These are phyloP conservation scores for Penicillium ucsense DNA, from an alignment of 495 filamentous ascomycete genomes.

Conservation along the genomic window DNA sequence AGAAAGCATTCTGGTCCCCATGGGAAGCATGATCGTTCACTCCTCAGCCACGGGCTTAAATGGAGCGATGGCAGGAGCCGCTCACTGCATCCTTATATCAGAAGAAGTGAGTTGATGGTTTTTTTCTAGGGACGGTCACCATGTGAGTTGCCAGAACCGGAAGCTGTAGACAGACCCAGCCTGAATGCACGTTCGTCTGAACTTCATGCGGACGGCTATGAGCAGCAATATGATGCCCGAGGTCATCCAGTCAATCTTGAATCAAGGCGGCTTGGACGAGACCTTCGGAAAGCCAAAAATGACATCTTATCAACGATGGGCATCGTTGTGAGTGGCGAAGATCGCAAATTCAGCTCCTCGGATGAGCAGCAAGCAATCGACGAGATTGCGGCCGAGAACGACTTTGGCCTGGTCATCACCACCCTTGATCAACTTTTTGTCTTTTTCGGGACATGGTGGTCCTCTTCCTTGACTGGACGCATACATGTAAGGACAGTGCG, in stretches of 20 bases:
- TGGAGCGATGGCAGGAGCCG: too few relatives aligned
- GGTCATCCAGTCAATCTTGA: slow-evolving; percentile 58
- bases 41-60: too few relatives aligned
- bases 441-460: slow-evolving; percentile 36
- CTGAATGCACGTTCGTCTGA: slow-evolving; percentile 22
- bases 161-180: slow-evolving; percentile 9
- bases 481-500: slow-evolving; percentile 32
- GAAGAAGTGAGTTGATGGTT: slow-evolving; percentile 11
- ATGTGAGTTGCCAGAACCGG: slow-evolving; percentile 49
- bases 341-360: slow-evolving; percentile 20
- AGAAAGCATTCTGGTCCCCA: too few relatives aligned
- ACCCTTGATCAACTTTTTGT: slow-evolving; percentile 32
- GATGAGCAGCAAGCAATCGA: slow-evolving; percentile 35
- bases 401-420: slow-evolving; percentile 39
- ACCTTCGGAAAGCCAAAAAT: slow-evolving; percentile 44
- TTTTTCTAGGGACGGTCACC: slow-evolving; percentile 56
- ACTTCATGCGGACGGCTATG: slow-evolving; percentile 37
- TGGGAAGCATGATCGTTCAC: too few relatives aligned
- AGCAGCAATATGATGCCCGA: slow-evolving; percentile 60
- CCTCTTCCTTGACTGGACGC: slow-evolving; percentile 32
- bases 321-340: slow-evolving; percentile 38
- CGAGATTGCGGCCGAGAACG: slow-evolving; percentile 38
- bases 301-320: slow-evolving; percentile 49
- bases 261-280: slow-evolving; percentile 33
- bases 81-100: not conserved